Evolutionary conservation across 257 asterid genomes (phyloP).

Genomic region (Perilla frutescens): DNA sequence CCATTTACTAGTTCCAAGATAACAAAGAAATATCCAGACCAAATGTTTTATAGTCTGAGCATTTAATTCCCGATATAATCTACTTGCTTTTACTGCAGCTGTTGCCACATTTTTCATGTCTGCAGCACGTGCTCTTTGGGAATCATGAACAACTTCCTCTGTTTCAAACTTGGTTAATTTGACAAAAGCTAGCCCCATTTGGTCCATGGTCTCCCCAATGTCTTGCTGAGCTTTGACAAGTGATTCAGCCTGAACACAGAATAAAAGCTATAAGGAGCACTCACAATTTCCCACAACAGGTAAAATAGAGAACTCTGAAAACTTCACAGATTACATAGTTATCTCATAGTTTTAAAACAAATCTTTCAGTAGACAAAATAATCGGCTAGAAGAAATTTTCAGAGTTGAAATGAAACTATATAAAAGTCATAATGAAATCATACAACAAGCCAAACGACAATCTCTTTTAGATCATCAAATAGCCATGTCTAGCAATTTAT

Average conservation of each 20-base stretch:
- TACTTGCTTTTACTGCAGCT: constrained; percentile 95
- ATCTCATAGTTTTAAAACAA: constrained; percentile 10
- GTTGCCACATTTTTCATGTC: constrained; percentile 97
- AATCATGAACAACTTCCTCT: constrained; percentile 81
- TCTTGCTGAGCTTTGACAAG: constrained; percentile 96
- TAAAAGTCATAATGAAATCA: constrained; percentile 9
- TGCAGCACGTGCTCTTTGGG: constrained; percentile 82
- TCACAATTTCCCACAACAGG: no score
- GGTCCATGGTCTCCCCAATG: constrained; percentile 96
- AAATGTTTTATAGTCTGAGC: constrained; percentile 94
- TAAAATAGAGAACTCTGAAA: background rate
- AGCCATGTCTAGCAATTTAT: background rate
- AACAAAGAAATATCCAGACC: constrained; percentile 50
- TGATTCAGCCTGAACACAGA: constrained; percentile 76
- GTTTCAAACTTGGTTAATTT: constrained; percentile 93
- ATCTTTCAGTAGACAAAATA: constrained; percentile 7
- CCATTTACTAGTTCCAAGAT: background rate
- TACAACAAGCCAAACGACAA: constrained; percentile 1
- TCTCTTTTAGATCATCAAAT: background rate
- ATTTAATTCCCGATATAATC: constrained; percentile 91
- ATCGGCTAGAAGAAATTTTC: constrained; percentile 13
- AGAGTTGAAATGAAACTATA: constrained; percentile 1
- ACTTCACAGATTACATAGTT: constrained; percentile 17
- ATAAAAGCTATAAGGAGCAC: constrained; percentile 29
- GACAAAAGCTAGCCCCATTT: constrained; percentile 90